Evolutionary conservation across 352 stramenopile genomes (phyloP).

Genomic region (Aphanomyces astaci): DNA sequence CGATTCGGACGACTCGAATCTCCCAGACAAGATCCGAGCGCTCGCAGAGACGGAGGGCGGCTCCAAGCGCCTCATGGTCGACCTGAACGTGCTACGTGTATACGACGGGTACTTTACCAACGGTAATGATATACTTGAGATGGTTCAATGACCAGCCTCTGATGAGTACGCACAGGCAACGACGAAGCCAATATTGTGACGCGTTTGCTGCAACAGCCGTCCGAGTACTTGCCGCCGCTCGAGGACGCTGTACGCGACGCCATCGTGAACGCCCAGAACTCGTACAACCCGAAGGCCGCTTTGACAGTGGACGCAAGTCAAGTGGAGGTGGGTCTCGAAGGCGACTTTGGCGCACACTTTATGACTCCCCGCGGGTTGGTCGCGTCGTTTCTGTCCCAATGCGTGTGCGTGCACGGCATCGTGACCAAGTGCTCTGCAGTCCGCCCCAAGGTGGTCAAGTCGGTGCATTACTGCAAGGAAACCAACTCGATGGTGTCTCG

Average conservation of each 20-base stretch:
- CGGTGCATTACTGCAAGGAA: slow-evolving; percentile 96
- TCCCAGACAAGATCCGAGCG: slow-evolving; percentile 59
- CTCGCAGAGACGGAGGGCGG: slow-evolving; percentile 71
- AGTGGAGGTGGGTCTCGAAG: slow-evolving; percentile 87
- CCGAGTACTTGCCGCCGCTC: slow-evolving; percentile 78
- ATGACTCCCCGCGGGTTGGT: slow-evolving; percentile 91
- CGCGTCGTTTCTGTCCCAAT: slow-evolving; percentile 84
- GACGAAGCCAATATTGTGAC: slow-evolving; percentile 20
- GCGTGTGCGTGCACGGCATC: slow-evolving; percentile 99
- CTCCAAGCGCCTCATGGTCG: slow-evolving; percentile 60
- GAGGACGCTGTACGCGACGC: slow-evolving; percentile 36
- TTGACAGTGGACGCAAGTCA: slow-evolving; percentile 78
- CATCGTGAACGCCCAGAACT: slow-evolving; percentile 20
- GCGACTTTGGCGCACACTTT: slow-evolving; percentile 89
- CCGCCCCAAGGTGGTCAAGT: slow-evolving; percentile 96
- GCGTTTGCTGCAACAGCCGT: slow-evolving; percentile 55
- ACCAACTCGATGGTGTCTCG: slow-evolving; percentile 89
- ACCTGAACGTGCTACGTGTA: slow-evolving; percentile 86
- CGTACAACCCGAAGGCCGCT: slow-evolving; percentile 32
- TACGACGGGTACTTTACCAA: slow-evolving; percentile 80
- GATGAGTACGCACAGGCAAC: not conserved
- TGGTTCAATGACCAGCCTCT: not conserved
- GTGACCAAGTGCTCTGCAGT: slow-evolving; percentile 97
- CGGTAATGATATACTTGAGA: not conserved
- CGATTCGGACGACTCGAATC: slow-evolving; percentile 48